These are phyloP conservation scores for Mucor saturninus DNA, from an alignment of 371 early-diverging fungal species.

Conservation along the genomic window DNA sequence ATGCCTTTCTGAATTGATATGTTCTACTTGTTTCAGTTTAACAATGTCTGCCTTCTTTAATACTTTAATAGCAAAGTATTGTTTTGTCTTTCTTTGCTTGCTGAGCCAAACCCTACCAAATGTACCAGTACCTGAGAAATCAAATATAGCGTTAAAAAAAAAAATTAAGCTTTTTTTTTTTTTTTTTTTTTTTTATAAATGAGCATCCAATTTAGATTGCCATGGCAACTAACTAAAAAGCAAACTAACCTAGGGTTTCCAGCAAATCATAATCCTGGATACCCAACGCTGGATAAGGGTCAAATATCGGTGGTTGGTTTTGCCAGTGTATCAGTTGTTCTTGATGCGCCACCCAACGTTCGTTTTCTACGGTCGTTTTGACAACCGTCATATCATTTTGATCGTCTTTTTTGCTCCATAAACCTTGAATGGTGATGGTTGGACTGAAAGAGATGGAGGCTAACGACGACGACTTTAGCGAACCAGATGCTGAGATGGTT, in stretches of 20 bases:
- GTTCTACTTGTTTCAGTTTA: slow-evolving; percentile 94
- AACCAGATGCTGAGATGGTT: slow-evolving; percentile 9
- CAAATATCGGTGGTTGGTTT: slow-evolving; percentile 42
- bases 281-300: slow-evolving; percentile 25
- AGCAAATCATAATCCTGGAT: slow-evolving; percentile 63
- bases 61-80: slow-evolving; percentile 93
- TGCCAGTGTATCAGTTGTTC: slow-evolving; percentile 42
- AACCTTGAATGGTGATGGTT: slow-evolving; percentile 34
- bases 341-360: slow-evolving; percentile 30
- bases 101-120: slow-evolving; percentile 94
- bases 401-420: slow-evolving; percentile 35
- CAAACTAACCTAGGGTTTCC: slow-evolving; percentile 61
- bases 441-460: slow-evolving; percentile 41
- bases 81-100: slow-evolving; percentile 58
- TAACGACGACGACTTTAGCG: slow-evolving; percentile 22
- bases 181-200: too few relatives aligned
- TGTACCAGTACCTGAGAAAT: slow-evolving; percentile 84
- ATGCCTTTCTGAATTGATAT: slow-evolving; percentile 94
- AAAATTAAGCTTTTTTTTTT: slow-evolving; percentile 8
- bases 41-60: slow-evolving; percentile 92
- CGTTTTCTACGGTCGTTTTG: slow-evolving; percentile 15
- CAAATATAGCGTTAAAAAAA: slow-evolving; percentile 36
- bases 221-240: slow-evolving; percentile 15
- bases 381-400: slow-evolving; percentile 22
- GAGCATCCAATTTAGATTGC: neutral